A percentile compares a stretch with the other conserved stretches of the same genome.
Conservation (phyloP, 106 monocot species). For the Dendrobium huoshanense region DNA sequence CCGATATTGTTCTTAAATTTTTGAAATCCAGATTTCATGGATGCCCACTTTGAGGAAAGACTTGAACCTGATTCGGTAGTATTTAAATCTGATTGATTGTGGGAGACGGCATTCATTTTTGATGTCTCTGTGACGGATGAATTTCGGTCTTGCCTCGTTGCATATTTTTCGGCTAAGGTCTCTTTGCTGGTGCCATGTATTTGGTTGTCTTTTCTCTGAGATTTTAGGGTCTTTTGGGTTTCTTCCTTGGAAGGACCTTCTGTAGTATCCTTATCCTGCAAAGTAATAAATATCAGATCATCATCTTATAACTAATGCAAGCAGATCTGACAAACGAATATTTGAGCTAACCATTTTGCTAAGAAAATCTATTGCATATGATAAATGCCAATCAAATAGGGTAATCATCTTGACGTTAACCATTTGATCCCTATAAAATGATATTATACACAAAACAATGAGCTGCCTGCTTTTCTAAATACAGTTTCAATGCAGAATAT, state of each 20-base stretch:
- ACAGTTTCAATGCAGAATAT: no score
- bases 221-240: slow-evolving; percentile 22
- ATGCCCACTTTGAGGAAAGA: slow-evolving; percentile 63
- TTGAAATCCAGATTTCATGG: slow-evolving; percentile 75
- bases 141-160: slow-evolving; percentile 31
- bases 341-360: no score
- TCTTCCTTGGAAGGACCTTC: slow-evolving; percentile 33
- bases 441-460: not conserved
- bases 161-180: slow-evolving; percentile 51
- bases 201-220: slow-evolving; percentile 27
- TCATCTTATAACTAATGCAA: not conserved
- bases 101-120: slow-evolving; percentile 29
- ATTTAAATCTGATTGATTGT: slow-evolving; percentile 19
- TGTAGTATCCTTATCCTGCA: slow-evolving; percentile 39
- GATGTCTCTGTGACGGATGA: slow-evolving; percentile 5
- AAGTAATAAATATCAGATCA: not conserved
- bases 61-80: slow-evolving; percentile 23
- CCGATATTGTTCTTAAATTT: slow-evolving; percentile 64
- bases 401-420: no score
- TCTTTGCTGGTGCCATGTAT: slow-evolving; percentile 43
- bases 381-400: no score
- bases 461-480: no score
- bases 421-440: not conserved
- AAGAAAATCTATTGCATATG: no score
- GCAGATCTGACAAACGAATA: not conserved